Percentiles rank a stretch among this genome's conserved stretches.
Conservation (phyloP, 1,284 basidiomycete species). For the Puccinia novopanici region DNA sequence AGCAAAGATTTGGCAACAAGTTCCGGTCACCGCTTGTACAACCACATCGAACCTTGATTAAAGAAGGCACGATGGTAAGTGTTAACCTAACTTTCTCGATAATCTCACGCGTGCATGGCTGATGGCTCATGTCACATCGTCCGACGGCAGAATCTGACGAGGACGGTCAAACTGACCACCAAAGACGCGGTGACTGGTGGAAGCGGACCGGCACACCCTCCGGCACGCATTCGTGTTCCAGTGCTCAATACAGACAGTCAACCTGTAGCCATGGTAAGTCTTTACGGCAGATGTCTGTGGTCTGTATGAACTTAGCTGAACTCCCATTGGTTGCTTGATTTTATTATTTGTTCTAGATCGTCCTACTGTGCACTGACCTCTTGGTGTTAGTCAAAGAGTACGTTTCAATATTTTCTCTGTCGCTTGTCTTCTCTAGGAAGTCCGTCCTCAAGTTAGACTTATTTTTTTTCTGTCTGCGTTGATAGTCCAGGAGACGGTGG, state of each 20-base stretch:
- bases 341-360: conserved; percentile 11
- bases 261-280: conserved; percentile 37
- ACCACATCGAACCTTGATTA: conserved; percentile 76
- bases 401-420: background rate
- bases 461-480: background rate
- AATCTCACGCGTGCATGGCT: background rate
- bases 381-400: conserved; percentile 50
- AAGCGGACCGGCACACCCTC: conserved; percentile 3
- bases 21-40: conserved; percentile 96
- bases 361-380: conserved; percentile 44
- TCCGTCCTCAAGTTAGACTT: background rate
- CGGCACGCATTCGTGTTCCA: conserved; percentile 27
- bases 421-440: background rate
- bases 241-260: conserved; percentile 44
- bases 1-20: conserved; percentile 80
- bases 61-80: conserved; percentile 55
- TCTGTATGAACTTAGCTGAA: background rate
- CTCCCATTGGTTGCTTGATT: background rate
- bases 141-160: conserved; percentile 24
- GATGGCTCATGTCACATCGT: background rate
- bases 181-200: conserved; percentile 24
- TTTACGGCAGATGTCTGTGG: too few relatives aligned
- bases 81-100: background rate
- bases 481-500: conserved; percentile 43
- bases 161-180: conserved; percentile 37